Conservation (phyloP, 2,329 filamentous ascomycete species). For the Lasiodiplodia sp. region DNA sequence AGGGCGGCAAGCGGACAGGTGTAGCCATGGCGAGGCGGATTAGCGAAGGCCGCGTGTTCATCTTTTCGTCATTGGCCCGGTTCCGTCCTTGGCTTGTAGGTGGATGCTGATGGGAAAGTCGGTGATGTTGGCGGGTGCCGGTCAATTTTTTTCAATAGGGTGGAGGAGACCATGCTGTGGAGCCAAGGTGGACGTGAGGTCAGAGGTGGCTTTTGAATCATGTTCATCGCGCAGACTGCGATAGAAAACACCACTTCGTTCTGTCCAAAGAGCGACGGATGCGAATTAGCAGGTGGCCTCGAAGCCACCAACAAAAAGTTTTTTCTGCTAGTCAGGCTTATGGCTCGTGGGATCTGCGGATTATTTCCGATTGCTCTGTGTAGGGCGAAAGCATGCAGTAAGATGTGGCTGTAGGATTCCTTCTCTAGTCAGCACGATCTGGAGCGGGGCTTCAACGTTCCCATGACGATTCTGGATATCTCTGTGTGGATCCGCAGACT, state of each 20-base stretch:
- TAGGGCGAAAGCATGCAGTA: slow-evolving; percentile 11
- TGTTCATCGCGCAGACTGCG: background rate
- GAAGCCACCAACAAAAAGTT: slow-evolving; percentile 15
- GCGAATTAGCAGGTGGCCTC: slow-evolving; percentile 1
- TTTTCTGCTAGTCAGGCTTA: slow-evolving; percentile 16
- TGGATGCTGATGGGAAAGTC: background rate
- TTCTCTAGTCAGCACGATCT: slow-evolving; percentile 6
- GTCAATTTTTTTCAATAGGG: background rate
- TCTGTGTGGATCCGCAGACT: background rate
- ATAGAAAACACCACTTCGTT: background rate
- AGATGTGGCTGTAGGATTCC: slow-evolving; percentile 24
- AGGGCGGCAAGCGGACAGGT: background rate
- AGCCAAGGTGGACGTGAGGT: slow-evolving; percentile 5
- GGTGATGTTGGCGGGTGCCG: background rate
- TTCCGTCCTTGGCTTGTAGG: background rate
- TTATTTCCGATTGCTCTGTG: slow-evolving; percentile 1
- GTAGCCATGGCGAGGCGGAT: background rate
- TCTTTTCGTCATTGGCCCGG: background rate
- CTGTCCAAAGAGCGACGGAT: background rate
- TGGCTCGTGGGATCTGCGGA: slow-evolving; percentile 9
- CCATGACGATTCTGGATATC: background rate
- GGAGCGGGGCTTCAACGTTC: slow-evolving; percentile 3
- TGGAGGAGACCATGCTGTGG: background rate
- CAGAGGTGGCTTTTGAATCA: slow-evolving; percentile 22
- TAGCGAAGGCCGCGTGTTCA: slow-evolving; percentile 19